Evolutionary conservation across 305 asterid species (phyloP).

Genomic region (Fraxinus dipetala): DNA sequence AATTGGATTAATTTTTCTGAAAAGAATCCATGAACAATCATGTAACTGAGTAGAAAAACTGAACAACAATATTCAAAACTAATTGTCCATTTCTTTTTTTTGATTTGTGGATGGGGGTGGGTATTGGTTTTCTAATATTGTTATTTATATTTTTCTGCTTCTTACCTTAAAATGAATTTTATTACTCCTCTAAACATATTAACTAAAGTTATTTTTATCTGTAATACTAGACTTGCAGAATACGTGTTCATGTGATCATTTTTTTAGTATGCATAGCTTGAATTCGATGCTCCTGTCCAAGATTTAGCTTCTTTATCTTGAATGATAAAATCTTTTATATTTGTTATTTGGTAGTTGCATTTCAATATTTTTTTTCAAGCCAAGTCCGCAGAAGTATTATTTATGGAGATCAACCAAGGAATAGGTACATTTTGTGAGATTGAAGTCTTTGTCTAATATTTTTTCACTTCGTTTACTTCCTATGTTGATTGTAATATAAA

Average conservation of each 20-base stretch:
- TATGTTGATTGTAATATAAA: constrained; percentile 9
- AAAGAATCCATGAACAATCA: constrained; percentile 5
- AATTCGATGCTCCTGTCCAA: background rate
- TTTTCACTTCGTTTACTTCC: constrained; percentile 12
- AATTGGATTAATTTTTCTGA: background rate
- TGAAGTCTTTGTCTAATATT: background rate
- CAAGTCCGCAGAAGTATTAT: constrained; percentile 75
- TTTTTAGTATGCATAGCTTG: background rate
- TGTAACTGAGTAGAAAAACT: constrained; percentile 1
- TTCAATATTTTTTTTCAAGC: constrained; percentile 73
- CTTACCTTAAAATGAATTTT: background rate
- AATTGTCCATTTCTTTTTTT: background rate
- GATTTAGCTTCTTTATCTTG: constrained; percentile 3
- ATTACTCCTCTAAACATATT: background rate
- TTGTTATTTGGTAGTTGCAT: constrained; percentile 68
- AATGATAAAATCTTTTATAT: constrained; percentile 1
- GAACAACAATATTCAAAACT: background rate
- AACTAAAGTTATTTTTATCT: background rate
- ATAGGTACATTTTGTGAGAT: constrained; percentile 48
- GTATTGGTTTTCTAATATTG: background rate
- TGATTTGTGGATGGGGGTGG: background rate
- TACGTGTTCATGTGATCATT: background rate
- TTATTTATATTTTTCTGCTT: constrained; percentile 4
- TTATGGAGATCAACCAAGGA: constrained; percentile 87
- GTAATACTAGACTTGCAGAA: constrained; percentile 1